A percentile compares a stretch with the other conserved stretches of the same genome.
These are phyloP conservation scores for Ceratocystis variospora DNA, from an alignment of 2,329 filamentous ascomycete species.

Conservation along the genomic window DNA sequence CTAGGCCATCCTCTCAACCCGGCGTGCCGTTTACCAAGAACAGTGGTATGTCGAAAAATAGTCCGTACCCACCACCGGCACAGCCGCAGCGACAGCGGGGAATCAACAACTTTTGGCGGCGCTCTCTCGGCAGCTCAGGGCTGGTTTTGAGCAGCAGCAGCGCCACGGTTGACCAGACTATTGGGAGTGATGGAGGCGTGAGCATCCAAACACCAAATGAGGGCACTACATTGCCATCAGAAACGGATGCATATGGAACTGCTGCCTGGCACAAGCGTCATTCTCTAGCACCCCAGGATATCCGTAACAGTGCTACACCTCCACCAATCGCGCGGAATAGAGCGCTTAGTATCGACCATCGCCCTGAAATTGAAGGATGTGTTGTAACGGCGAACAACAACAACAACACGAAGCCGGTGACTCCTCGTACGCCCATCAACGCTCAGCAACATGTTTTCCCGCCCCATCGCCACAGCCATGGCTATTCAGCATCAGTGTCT, in stretches of 20 bases:
- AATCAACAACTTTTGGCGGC: slow-evolving; percentile 38
- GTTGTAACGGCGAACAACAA: neutral
- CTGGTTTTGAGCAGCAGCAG: slow-evolving; percentile 20
- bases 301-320: slow-evolving; percentile 38
- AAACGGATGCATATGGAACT: slow-evolving; percentile 26
- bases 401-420: slow-evolving; percentile 1
- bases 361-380: neutral
- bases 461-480: slow-evolving; percentile 11
- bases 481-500: slow-evolving; percentile 9
- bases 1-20: slow-evolving; percentile 13
- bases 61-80: slow-evolving; percentile 15
- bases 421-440: slow-evolving; percentile 12
- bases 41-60: slow-evolving; percentile 12
- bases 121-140: slow-evolving; percentile 31
- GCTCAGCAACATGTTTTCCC: slow-evolving; percentile 10
- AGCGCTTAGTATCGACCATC: slow-evolving; percentile 16
- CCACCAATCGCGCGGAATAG: slow-evolving; percentile 41
- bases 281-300: slow-evolving; percentile 28
- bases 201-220: slow-evolving; percentile 17
- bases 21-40: slow-evolving; percentile 12
- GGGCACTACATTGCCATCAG: slow-evolving; percentile 18
- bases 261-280: slow-evolving; percentile 30
- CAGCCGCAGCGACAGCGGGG: slow-evolving; percentile 25
- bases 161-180: slow-evolving; percentile 16
- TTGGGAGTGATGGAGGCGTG: slow-evolving; percentile 14